These are phyloP conservation scores for Colletotrichum graminicola DNA, from an alignment of 2,329 filamentous ascomycete species.

Conservation along the genomic window DNA sequence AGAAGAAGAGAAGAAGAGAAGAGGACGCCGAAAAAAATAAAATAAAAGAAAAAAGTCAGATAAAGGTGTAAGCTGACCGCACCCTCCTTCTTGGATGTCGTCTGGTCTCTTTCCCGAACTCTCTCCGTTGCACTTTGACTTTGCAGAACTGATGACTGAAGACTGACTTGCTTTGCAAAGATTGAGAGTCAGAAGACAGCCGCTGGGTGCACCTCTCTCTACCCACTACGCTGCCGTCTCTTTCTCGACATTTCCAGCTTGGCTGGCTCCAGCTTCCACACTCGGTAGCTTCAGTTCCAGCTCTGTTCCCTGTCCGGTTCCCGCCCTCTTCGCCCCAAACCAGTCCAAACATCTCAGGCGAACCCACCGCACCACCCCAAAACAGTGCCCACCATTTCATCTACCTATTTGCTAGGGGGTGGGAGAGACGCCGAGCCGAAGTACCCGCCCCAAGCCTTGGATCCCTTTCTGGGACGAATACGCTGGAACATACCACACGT, in stretches of 20 bases:
- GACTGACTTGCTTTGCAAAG: background rate
- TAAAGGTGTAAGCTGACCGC: background rate
- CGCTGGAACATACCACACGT: constrained; percentile 14
- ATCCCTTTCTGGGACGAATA: constrained; percentile 36
- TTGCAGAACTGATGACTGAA: background rate
- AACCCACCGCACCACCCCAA: constrained; percentile 30
- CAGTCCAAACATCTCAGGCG: constrained; percentile 13
- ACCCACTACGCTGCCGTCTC: background rate
- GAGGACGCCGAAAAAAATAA: too few relatives aligned
- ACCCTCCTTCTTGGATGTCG: constrained; percentile 7
- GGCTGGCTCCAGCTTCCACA: constrained; percentile 11
- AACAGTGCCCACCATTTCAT: constrained; percentile 8
- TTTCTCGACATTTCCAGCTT: constrained; percentile 28
- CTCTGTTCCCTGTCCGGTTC: constrained; percentile 34
- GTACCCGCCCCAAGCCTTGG: constrained; percentile 32
- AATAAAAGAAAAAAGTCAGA: too few relatives aligned
- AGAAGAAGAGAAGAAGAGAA: background rate
- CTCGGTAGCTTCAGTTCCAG: constrained; percentile 22
- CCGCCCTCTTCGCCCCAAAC: constrained; percentile 20
- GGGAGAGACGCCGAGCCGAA: constrained; percentile 27
- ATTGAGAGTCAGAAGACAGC: background rate
- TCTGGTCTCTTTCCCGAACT: constrained; percentile 7
- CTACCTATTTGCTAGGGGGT: too few relatives aligned
- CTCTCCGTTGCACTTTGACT: background rate
- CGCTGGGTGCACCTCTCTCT: background rate